These are phyloP conservation scores for Lagenaria siceraria DNA, from an alignment of 306 rosid genomes.

Conservation along the genomic window DNA sequence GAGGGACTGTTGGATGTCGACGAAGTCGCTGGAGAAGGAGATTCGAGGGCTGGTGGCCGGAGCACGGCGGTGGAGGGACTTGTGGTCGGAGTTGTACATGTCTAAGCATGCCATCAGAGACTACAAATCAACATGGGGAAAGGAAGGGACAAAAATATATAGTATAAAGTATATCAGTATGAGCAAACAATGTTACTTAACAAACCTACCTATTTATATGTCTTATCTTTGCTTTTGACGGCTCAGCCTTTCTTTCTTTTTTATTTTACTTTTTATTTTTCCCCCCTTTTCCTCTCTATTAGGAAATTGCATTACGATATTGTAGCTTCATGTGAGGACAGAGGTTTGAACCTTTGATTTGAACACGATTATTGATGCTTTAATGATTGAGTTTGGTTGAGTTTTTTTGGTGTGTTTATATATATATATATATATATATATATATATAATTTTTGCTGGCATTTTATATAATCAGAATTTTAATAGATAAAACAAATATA, in stretches of 20 bases:
- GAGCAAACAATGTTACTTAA: neutral
- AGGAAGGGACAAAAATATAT: neutral
- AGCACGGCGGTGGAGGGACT: constrained; percentile 29
- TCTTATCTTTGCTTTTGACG: neutral
- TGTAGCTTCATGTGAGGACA: no score
- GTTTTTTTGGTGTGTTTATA: no score
- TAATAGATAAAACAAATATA: no score
- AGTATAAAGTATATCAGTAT: neutral
- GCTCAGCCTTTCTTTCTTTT: neutral
- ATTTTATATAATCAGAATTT: no score
- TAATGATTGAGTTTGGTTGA: no score
- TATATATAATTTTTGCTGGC: no score
- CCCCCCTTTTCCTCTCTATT: no score
- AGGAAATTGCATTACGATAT: no score
- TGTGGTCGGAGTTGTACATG: constrained; percentile 55
- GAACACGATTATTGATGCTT: no score
- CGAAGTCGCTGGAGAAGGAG: constrained; percentile 84
- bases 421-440: no score
- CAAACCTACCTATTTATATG: neutral
- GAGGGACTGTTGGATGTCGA: constrained; percentile 56
- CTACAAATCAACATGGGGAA: neutral
- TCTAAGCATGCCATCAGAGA: constrained; percentile 50
- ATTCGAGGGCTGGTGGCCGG: constrained; percentile 80
- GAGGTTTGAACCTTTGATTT: no score
- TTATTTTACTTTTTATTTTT: no score